phyloP scores from a whole-genome alignment of 331 rosid genomes.

The Acacia concinna region DNA sequence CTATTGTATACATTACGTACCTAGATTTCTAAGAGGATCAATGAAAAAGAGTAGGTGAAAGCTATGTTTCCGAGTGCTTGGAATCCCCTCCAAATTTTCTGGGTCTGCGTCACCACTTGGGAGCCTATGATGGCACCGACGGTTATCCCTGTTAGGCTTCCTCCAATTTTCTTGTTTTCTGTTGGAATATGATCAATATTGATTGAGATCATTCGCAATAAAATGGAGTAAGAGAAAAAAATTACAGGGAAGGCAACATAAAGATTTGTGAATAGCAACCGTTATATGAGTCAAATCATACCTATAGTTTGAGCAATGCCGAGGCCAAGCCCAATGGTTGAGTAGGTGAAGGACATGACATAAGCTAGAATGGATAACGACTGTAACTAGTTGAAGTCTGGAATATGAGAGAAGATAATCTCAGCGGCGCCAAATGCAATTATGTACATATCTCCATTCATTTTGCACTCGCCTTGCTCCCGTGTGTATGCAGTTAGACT shows the following conservation, averaged over 20 bases:
- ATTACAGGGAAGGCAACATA: background rate
- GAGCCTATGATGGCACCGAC: conserved; percentile 28
- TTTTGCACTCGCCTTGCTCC: conserved; percentile 55
- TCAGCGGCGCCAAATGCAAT: conserved; percentile 63
- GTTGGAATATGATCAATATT: background rate
- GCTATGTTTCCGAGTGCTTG: conserved; percentile 57
- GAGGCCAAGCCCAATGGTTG: conserved; percentile 72
- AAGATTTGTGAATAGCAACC: background rate
- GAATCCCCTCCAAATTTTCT: conserved; percentile 44
- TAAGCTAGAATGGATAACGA: conserved; percentile 88
- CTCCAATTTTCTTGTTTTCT: conserved; percentile 34
- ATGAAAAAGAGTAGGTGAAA: conserved; percentile 51
- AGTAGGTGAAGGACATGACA: conserved; percentile 88
- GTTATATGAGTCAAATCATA: too few species aligned
- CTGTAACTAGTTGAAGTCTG: conserved; percentile 78
- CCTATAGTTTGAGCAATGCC: conserved; percentile 73
- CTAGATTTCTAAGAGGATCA: conserved; percentile 54
- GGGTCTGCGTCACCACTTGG: conserved; percentile 29
- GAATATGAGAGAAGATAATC: conserved; percentile 77
- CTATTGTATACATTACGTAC: too few species aligned
- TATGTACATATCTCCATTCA: conserved; percentile 49
- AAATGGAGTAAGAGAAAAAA: too few species aligned
- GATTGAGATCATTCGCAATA: background rate
- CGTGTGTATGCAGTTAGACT: conserved; percentile 77
- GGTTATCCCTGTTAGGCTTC: conserved; percentile 44